phyloP scores from a whole-genome alignment of 148 eudicot species.

The Selenicereus undatus region DNA sequence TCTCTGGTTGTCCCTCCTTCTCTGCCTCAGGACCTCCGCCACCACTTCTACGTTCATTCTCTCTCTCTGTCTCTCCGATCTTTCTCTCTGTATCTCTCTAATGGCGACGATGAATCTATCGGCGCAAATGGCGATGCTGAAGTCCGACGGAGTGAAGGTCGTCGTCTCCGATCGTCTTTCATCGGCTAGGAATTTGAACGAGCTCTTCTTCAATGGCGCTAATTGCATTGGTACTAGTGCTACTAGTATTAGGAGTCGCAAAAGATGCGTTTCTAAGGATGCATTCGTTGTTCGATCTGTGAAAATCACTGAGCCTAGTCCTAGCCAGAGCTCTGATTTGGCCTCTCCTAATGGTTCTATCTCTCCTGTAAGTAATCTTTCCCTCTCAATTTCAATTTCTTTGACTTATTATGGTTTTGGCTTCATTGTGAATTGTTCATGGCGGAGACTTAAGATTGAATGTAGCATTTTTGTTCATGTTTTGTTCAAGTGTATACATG shows the following conservation, averaged over 20 bases:
- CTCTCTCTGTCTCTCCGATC: not conserved
- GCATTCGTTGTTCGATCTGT: constrained; percentile 37
- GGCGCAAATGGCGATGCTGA: constrained; percentile 32
- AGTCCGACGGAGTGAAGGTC: constrained; percentile 25
- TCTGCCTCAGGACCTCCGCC: constrained; percentile 24
- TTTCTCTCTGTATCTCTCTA: not conserved
- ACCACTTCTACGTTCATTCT: not conserved
- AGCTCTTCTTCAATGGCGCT: constrained; percentile 20
- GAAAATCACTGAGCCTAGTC: constrained; percentile 29
- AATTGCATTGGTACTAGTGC: not conserved
- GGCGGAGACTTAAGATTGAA: not conserved
- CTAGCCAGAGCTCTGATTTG: constrained; percentile 11
- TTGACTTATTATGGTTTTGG: not conserved
- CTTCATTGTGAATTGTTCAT: not conserved
- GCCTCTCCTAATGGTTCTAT: constrained; percentile 44
- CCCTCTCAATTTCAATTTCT: not conserved
- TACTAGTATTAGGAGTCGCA: constrained; percentile 2
- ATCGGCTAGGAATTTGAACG: constrained; percentile 29
- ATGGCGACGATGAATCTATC: constrained; percentile 48
- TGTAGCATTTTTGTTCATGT: not conserved
- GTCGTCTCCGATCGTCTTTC: constrained; percentile 29
- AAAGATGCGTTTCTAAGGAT: constrained; percentile 29
- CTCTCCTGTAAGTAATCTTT: constrained; percentile 26
- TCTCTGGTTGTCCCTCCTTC: not conserved
- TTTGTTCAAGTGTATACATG: not conserved